Base-by-base conservation (phyloP, 257 asterid species). In the Coffea canephora region DNA sequence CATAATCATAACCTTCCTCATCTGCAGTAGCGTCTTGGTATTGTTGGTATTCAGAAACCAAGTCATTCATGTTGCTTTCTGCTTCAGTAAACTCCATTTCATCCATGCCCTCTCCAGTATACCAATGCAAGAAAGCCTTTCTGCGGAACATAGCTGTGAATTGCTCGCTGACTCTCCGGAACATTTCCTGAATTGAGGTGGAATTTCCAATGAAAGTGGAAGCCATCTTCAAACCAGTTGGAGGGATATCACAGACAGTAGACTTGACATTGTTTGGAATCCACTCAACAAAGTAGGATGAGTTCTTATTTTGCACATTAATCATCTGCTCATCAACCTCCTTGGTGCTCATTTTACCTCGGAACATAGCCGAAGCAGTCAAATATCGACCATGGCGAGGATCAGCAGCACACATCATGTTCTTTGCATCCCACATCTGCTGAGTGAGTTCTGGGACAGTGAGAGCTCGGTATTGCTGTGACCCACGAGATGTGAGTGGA, bases 401-500 rank as follows among this genome's bases (percentile, higher is more conserved):
- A 84, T 90, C 94, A 70, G 94, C 94, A 10, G 94, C 94, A 75
- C 94, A 90, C 94, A 90, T 90, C 97, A 91, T 90, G 81, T 91
- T 91, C 88, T 90, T 92, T 41, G 97, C 82, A 76, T 92, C 97
- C 97, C 95, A 92, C 97, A 92, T 92, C 83, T 92, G 97, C 49
- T 90, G 94, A 61, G 95, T 90, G 46, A 92, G 94, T 82, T 92
- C 92, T 0, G 97, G 97, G 49, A 92, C 97, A 5, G 97, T 89
- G 74, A 92, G 94, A 54, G 95, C 89, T 48, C 97, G 73, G 87
- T 92, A 90, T 76, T 89, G 92, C 87, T 90, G 97, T 43, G 95
- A 92, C 79, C 97, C 97, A 84, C 94, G 92, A 85, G 97, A 92
- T 34, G 97, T 92, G 87, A 92, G 97, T 0, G 95, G 95, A 69